These are phyloP conservation scores for Ceratobasidium sp. DNA, from an alignment of 1,284 basidiomycete species.

Conservation along the genomic window DNA sequence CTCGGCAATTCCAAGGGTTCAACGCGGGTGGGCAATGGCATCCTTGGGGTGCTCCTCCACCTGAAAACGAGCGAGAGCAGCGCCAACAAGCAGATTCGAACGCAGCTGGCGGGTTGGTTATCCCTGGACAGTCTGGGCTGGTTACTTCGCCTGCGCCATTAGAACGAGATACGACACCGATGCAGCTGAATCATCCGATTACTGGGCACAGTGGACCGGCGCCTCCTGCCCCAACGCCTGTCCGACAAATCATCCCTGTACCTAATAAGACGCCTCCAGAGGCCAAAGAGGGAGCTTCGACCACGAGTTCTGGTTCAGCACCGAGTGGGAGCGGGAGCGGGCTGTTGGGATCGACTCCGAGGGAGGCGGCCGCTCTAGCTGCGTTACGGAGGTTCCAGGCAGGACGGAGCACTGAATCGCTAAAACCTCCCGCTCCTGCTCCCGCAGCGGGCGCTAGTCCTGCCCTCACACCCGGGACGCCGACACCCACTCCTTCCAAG, in stretches of 20 bases:
- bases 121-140: not conserved
- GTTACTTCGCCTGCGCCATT: conserved; percentile 11
- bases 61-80: conserved; percentile 28
- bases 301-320: conserved; percentile 54
- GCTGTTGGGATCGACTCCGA: conserved; percentile 45
- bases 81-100: conserved; percentile 1
- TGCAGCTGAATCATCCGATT: conserved; percentile 15
- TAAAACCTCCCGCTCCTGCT: conserved; percentile 18
- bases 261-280: conserved; percentile 54
- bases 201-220: conserved; percentile 10
- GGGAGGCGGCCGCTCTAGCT: conserved; percentile 56
- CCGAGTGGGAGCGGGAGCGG: conserved; percentile 34
- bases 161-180: conserved; percentile 23
- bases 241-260: conserved; percentile 39
- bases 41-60: conserved; percentile 42
- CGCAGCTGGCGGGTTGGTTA: not conserved
- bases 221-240: conserved; percentile 33
- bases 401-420: conserved; percentile 32
- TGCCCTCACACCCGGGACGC: conserved; percentile 13
- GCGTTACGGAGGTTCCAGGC: conserved; percentile 53
- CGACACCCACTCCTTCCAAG: conserved; percentile 35
- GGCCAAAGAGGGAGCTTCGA: conserved; percentile 60
- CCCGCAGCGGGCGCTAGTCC: conserved; percentile 9
- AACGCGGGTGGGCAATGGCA: conserved; percentile 45
- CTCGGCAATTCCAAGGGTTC: conserved; percentile 45